phyloP scores from a whole-genome alignment of 345 rosid species.

The Orychophragmus violaceus region DNA sequence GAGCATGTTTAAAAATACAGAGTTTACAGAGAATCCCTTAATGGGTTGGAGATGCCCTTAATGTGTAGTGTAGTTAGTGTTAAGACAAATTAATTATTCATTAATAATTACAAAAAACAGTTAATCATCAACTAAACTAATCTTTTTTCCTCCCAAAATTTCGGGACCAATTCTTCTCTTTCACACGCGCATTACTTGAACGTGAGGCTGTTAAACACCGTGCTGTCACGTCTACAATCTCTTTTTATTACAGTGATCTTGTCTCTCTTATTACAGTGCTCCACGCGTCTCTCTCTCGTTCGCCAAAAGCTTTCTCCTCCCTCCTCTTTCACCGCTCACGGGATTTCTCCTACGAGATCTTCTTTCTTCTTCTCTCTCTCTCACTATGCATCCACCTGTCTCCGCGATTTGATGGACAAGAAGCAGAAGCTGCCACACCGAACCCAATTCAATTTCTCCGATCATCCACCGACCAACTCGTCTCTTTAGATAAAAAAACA shows the following conservation, averaged over 20 bases:
- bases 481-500: neutral
- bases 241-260: too few relatives aligned
- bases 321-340: constrained; percentile 11
- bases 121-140: neutral
- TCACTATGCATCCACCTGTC: constrained; percentile 20
- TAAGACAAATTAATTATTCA: neutral
- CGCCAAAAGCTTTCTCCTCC: constrained; percentile 25
- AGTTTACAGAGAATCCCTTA: too few relatives aligned
- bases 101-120: neutral
- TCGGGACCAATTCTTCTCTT: neutral
- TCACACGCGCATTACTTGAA: constrained; percentile 15
- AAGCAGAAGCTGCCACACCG: constrained; percentile 9
- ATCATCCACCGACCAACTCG: constrained; percentile 13
- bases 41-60: too few relatives aligned
- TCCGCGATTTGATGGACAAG: constrained; percentile 26
- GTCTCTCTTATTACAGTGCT: neutral
- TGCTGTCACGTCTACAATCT: constrained; percentile 23
- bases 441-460: constrained; percentile 2
- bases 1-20: too few relatives aligned
- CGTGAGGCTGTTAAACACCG: constrained; percentile 10
- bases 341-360: constrained; percentile 13
- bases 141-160: constrained; percentile 1
- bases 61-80: neutral
- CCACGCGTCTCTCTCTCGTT: constrained; percentile 25
- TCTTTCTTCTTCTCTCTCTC: neutral